Evolutionary conservation across 768 basidiomycete species (phyloP).

Genomic region (Russula sp.): DNA sequence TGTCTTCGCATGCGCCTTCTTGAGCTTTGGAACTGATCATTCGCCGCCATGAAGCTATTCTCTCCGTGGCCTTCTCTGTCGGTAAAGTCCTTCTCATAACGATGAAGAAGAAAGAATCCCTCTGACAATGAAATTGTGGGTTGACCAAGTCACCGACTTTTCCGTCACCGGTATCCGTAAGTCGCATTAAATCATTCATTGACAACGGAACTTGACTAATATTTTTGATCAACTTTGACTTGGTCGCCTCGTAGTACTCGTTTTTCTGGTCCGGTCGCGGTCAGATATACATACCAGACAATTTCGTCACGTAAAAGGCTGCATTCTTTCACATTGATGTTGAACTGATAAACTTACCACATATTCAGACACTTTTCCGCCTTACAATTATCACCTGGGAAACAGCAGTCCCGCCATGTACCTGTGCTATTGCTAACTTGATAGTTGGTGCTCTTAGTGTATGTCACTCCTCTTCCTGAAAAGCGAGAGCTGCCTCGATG

Average conservation of each 20-base stretch:
- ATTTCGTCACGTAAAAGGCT: conserved; percentile 14
- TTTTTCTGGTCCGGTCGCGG: conserved; percentile 18
- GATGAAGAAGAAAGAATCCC: background rate
- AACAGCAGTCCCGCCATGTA: conserved; percentile 34
- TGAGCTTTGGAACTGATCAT: background rate
- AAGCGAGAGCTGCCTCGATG: background rate
- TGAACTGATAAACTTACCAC: background rate
- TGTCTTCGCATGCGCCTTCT: background rate
- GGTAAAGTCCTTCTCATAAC: background rate
- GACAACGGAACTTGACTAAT: background rate
- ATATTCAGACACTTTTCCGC: conserved; percentile 14
- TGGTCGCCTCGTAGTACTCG: conserved; percentile 10
- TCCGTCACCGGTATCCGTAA: conserved; percentile 24
- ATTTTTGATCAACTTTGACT: background rate
- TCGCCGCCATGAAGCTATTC: background rate
- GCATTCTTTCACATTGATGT: background rate
- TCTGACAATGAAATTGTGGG: background rate
- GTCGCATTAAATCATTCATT: background rate
- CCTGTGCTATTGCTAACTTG: conserved; percentile 33
- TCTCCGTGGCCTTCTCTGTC: conserved; percentile 16
- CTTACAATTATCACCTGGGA: conserved; percentile 34
- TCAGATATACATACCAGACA: conserved; percentile 7
- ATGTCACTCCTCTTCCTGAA: background rate
- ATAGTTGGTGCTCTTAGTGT: conserved; percentile 26
- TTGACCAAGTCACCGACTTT: conserved; percentile 9